Evolutionary conservation across 257 asterid genomes (phyloP).

Genomic region (Cruciata laevipes): DNA sequence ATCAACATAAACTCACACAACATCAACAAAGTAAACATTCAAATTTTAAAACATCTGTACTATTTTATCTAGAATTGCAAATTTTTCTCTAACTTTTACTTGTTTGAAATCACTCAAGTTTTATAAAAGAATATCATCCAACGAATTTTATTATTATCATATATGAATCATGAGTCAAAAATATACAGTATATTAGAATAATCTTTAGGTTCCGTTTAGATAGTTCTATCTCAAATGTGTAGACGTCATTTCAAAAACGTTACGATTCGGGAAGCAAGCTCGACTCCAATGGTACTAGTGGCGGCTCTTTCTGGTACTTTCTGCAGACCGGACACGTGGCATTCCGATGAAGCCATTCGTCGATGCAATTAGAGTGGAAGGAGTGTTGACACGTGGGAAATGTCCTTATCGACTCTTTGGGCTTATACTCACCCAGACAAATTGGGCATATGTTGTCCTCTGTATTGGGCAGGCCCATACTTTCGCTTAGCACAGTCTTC

Average conservation of each 20-base stretch:
- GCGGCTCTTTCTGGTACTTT: conserved; percentile 26
- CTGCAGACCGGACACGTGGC: conserved; percentile 53
- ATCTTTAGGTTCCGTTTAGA: too few relatives aligned
- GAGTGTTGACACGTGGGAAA: conserved; percentile 49
- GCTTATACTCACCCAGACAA: conserved; percentile 38
- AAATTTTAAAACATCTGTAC: too few relatives aligned
- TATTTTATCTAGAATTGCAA: too few relatives aligned
- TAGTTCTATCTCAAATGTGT: not conserved
- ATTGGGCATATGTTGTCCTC: conserved; percentile 36
- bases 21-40: too few relatives aligned
- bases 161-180: too few relatives aligned
- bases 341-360: conserved; percentile 44
- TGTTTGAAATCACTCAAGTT: too few relatives aligned
- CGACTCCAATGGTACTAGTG: not conserved
- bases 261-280: not conserved
- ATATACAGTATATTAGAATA: too few relatives aligned
- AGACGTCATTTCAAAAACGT: not conserved
- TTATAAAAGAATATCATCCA: too few relatives aligned
- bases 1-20: too few relatives aligned
- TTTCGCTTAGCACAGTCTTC: conserved; percentile 40
- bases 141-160: too few relatives aligned
- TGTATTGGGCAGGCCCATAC: conserved; percentile 38
- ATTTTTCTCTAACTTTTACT: too few relatives aligned
- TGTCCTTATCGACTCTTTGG: conserved; percentile 41
- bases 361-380: conserved; percentile 51